Conservation (phyloP, 164 flowering plant species). For the Macadamia integrifolia region DNA sequence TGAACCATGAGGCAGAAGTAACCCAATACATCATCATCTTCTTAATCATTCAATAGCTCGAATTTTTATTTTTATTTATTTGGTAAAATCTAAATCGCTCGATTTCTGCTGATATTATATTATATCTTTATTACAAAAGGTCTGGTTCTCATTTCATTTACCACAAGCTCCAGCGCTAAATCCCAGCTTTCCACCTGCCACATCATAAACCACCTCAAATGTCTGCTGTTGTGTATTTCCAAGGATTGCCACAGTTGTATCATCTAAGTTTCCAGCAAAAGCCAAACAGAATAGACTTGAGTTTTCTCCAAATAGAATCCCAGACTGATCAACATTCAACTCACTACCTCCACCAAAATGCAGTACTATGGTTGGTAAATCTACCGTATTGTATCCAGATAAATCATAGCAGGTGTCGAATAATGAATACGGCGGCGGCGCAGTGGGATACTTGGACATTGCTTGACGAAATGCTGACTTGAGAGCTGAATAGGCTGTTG, state of each 20-base stretch:
- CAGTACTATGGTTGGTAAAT: constrained; percentile 28
- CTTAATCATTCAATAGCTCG: no score
- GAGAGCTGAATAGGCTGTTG: constrained; percentile 32
- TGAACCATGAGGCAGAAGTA: no score
- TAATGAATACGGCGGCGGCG: not conserved
- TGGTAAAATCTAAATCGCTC: no score
- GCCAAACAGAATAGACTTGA: constrained; percentile 35
- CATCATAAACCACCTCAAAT: no score
- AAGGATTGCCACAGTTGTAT: constrained; percentile 15
- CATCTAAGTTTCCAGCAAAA: constrained; percentile 25
- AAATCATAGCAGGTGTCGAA: constrained; percentile 20
- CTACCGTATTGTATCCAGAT: not conserved
- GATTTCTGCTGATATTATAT: no score
- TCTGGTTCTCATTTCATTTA: no score
- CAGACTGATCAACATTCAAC: not conserved
- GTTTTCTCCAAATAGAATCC: not conserved
- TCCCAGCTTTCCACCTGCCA: constrained; percentile 22
- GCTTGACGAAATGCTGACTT: constrained; percentile 16
- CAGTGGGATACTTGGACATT: constrained; percentile 20
- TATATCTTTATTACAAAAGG: no score
- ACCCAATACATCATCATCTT: no score
- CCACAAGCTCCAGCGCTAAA: constrained; percentile 25
- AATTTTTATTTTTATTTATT: no score
- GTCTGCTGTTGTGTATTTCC: constrained; percentile 48
- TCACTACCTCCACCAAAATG: constrained; percentile 21